A percentile compares a stretch with the other conserved stretches of the same genome.
phyloP scores from a whole-genome alignment of 768 basidiomycete species.

The Suillus weaverae region DNA sequence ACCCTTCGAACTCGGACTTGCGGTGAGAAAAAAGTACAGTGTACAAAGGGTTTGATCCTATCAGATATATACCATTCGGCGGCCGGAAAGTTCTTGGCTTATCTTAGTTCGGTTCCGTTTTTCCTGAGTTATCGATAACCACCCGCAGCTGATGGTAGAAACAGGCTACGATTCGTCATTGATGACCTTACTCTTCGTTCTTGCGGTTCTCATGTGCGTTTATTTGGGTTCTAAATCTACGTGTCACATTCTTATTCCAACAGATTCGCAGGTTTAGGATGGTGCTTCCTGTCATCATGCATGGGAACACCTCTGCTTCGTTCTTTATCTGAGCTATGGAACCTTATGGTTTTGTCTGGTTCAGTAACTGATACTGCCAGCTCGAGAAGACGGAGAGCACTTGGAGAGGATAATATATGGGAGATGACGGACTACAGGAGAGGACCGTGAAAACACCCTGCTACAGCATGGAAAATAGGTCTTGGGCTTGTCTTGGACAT shows the following conservation, averaged over 20 bases:
- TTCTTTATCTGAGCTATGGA: constrained; percentile 49
- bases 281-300: constrained; percentile 72
- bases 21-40: constrained; percentile 12
- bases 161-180: constrained; percentile 33
- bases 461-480: not conserved
- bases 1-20: constrained; percentile 6
- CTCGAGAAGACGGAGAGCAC: constrained; percentile 36
- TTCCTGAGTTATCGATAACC: not conserved
- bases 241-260: constrained; percentile 1
- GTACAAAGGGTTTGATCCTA: not conserved
- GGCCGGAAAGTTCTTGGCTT: constrained; percentile 19
- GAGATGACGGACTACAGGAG: constrained; percentile 54
- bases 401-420: constrained; percentile 54
- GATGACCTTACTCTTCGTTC: constrained; percentile 43
- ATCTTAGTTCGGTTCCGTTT: constrained; percentile 23
- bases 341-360: constrained; percentile 41
- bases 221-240: constrained; percentile 1
- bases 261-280: constrained; percentile 52
- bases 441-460: constrained; percentile 18
- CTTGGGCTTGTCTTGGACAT: not conserved
- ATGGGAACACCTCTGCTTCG: constrained; percentile 51
- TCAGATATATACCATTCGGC: not conserved
- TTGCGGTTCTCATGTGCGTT: constrained; percentile 49
- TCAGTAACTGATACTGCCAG: constrained; percentile 28
- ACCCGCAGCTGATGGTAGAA: constrained; percentile 12